phyloP scores from a whole-genome alignment of 2,329 filamentous ascomycete genomes.

The Lasiodiplodia hormozganensis region DNA sequence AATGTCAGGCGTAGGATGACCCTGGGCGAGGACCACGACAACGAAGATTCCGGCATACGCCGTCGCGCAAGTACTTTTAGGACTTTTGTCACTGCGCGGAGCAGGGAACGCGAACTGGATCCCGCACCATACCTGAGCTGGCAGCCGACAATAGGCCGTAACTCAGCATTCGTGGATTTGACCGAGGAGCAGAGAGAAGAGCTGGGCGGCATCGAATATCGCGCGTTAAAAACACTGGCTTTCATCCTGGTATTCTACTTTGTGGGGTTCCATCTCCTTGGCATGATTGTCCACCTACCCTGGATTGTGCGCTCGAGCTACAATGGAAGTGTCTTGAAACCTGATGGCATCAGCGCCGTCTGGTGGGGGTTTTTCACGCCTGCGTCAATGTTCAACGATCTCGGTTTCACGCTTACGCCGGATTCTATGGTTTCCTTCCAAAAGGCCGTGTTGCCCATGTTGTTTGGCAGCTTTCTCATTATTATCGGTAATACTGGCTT shows the following conservation, averaged over 20 bases:
- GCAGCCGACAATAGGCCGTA: constrained; percentile 89
- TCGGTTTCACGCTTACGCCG: constrained; percentile 91
- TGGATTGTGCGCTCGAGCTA: constrained; percentile 79
- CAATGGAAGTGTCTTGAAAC: constrained; percentile 65
- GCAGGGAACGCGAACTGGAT: constrained; percentile 46
- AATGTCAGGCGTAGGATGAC: constrained; percentile 19
- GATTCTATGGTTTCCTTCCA: constrained; percentile 95
- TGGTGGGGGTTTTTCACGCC: constrained; percentile 97
- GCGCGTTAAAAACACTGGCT: constrained; percentile 85
- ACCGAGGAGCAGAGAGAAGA: constrained; percentile 93
- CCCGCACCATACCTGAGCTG: constrained; percentile 91
- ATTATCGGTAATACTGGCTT: constrained; percentile 96
- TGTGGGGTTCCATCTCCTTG: constrained; percentile 80
- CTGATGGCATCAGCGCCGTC: constrained; percentile 66
- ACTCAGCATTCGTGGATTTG: constrained; percentile 89
- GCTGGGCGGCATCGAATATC: constrained; percentile 94
- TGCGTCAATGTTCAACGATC: constrained; percentile 88
- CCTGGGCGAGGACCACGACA: constrained; percentile 38
- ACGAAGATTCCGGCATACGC: constrained; percentile 55
- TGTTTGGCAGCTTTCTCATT: constrained; percentile 84
- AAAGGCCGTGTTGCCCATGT: constrained; percentile 73
- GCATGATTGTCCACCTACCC: constrained; percentile 74
- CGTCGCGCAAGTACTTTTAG: constrained; percentile 61
- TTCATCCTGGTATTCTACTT: constrained; percentile 81
- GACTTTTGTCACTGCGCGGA: constrained; percentile 64